phyloP scores from a whole-genome alignment of 2,329 filamentous ascomycete species.

The Cryoendolithus antarcticus region DNA sequence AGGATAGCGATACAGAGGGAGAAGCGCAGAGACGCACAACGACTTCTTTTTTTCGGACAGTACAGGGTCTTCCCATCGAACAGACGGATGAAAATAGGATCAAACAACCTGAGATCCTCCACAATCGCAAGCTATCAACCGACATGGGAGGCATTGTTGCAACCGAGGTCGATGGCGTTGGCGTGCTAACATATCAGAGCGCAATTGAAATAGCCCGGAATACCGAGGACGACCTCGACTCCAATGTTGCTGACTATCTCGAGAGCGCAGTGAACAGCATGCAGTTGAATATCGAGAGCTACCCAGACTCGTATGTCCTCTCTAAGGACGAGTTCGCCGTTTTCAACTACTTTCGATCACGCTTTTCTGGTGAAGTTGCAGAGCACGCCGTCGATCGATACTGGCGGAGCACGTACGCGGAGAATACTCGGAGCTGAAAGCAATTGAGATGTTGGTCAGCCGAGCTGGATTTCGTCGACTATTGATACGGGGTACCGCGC shows the following conservation, averaged over 20 bases:
- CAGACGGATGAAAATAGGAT: no score
- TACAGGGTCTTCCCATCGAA: no score
- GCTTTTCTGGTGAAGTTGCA: conserved; percentile 45
- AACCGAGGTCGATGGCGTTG: conserved; percentile 20
- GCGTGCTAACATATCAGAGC: conserved; percentile 43
- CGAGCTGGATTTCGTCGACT: no score
- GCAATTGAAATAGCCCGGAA: conserved; percentile 68
- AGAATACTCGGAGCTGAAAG: no score
- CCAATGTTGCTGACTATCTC: conserved; percentile 51
- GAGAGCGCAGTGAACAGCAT: conserved; percentile 51
- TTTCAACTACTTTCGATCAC: conserved; percentile 71
- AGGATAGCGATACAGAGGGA: no score
- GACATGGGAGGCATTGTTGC: no score
- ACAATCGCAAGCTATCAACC: conserved; percentile 32
- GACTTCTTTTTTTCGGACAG: no score
- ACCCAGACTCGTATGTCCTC: conserved; percentile 61
- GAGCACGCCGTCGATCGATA: conserved; percentile 43
- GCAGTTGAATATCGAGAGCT: conserved; percentile 53
- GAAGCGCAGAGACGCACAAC: no score
- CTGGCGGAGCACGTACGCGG: conserved; percentile 34
- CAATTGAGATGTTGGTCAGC: no score
- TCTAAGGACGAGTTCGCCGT: conserved; percentile 67
- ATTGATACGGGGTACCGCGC: no score
- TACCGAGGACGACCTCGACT: conserved; percentile 54
- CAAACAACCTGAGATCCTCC: no score